A percentile compares a stretch with the other conserved stretches of the same genome.
Conservation (phyloP, 192 early-diverging fungal genomes). For the Coemansia nantahalensis region DNA sequence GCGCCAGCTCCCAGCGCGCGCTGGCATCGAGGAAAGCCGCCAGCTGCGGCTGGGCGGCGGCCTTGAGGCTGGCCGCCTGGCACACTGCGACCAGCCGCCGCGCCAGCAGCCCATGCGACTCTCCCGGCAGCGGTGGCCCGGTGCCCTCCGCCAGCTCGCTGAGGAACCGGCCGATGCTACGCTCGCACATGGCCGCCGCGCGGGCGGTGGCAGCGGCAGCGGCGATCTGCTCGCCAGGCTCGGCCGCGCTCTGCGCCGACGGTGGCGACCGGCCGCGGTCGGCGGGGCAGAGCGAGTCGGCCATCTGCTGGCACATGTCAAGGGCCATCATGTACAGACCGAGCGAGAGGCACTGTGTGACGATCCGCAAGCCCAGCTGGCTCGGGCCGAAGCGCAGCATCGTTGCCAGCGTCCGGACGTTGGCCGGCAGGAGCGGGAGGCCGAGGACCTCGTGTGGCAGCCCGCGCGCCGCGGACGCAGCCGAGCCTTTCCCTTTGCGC, state of each 20-base stretch:
- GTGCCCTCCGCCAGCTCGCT: conserved; percentile 3
- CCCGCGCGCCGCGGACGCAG: neutral
- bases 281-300: conserved; percentile 9
- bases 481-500: conserved; percentile 16
- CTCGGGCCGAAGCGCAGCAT: conserved; percentile 28
- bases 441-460: conserved; percentile 1
- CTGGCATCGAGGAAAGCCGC: conserved; percentile 25
- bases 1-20: conserved; percentile 40
- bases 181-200: conserved; percentile 29
- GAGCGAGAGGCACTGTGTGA: conserved; percentile 11
- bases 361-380: conserved; percentile 17
- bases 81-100: conserved; percentile 12
- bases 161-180: conserved; percentile 11
- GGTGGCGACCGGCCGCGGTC: too few relatives aligned
- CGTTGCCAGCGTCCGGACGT: conserved; percentile 22
- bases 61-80: conserved; percentile 24
- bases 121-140: conserved; percentile 2
- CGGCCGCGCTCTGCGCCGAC: too few relatives aligned
- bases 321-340: conserved; percentile 20
- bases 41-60: conserved; percentile 19
- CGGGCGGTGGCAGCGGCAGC: conserved; percentile 6
- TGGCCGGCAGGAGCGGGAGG: conserved; percentile 24
- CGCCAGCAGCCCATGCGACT: conserved; percentile 22
- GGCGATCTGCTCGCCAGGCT: too few relatives aligned
- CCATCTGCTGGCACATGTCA: conserved; percentile 33